Percentiles rank a stretch among this genome's conserved stretches.
Evolutionary conservation across 2,329 filamentous ascomycete genomes (phyloP).

Genomic region (Hymenoscyphus fraxineus): DNA sequence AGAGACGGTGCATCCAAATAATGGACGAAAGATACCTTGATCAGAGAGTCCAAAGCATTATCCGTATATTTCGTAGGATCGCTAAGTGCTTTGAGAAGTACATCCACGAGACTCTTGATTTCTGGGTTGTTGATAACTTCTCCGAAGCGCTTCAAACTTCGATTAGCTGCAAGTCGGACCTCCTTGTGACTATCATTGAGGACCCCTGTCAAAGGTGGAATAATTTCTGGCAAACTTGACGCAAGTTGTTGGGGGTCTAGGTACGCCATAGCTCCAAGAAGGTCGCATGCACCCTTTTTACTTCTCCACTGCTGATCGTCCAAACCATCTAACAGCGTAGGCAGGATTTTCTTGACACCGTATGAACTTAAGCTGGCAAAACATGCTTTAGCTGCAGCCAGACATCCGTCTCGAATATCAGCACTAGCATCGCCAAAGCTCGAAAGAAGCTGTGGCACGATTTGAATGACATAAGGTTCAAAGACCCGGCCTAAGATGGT

Average conservation of each 20-base stretch:
- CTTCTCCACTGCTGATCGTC: conserved; percentile 97
- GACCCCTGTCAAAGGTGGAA: conserved; percentile 88
- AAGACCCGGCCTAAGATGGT: conserved; percentile 83
- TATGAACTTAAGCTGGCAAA: conserved; percentile 92
- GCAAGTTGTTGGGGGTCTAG: conserved; percentile 93
- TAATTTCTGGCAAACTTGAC: conserved; percentile 89
- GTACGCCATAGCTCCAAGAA: conserved; percentile 97
- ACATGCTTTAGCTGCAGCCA: conserved; percentile 90
- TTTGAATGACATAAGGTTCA: conserved; percentile 94
- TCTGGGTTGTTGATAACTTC: conserved; percentile 98
- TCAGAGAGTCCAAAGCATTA: conserved; percentile 85
- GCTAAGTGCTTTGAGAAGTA: conserved; percentile 92
- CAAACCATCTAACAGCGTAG: conserved; percentile 83
- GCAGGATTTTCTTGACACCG: conserved; percentile 91
- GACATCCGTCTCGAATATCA: conserved; percentile 87
- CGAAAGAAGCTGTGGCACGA: conserved; percentile 83
- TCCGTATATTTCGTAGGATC: conserved; percentile 97
- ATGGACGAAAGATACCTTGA: conserved; percentile 97
- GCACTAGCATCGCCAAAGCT: conserved; percentile 86
- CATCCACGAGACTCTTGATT: conserved; percentile 85
- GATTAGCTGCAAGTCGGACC: conserved; percentile 85
- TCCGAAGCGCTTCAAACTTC: conserved; percentile 94
- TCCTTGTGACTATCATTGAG: conserved; percentile 98
- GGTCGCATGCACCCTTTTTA: conserved; percentile 96
- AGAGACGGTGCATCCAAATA: conserved; percentile 97